These are phyloP conservation scores for Xylogone sp. DNA, from an alignment of 2,329 filamentous ascomycete genomes.

Conservation along the genomic window DNA sequence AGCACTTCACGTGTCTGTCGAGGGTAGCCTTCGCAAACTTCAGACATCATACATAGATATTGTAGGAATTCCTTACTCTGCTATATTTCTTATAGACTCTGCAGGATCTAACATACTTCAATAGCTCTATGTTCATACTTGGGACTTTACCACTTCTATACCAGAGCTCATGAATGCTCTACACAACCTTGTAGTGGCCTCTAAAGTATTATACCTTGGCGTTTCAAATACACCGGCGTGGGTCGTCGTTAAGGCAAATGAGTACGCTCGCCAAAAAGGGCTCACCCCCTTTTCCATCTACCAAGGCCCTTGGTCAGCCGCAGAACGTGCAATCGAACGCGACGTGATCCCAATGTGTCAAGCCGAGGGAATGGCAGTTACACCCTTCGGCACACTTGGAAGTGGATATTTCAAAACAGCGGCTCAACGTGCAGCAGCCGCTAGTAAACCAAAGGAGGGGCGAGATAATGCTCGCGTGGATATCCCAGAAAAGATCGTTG, in stretches of 20 bases:
- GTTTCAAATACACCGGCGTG: slow-evolving; percentile 64
- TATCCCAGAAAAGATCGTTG: slow-evolving; percentile 18
- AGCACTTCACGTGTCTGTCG: slow-evolving; percentile 33
- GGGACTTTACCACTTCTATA: slow-evolving; percentile 43
- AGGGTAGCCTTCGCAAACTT: slow-evolving; percentile 35
- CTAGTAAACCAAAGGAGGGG: slow-evolving; percentile 17
- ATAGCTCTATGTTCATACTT: slow-evolving; percentile 40
- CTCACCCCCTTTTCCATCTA: slow-evolving; percentile 61
- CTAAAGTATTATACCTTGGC: slow-evolving; percentile 63
- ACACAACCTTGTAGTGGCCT: slow-evolving; percentile 50
- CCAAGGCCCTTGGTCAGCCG: slow-evolving; percentile 58
- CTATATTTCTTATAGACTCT: neutral
- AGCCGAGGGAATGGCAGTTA: slow-evolving; percentile 48
- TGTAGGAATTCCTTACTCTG: neutral
- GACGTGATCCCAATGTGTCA: slow-evolving; percentile 55
- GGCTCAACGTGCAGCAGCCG: slow-evolving; percentile 33
- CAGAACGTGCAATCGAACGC: slow-evolving; percentile 55
- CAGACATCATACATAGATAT: slow-evolving; percentile 36
- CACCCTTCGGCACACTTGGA: slow-evolving; percentile 37
- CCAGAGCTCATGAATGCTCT: slow-evolving; percentile 46
- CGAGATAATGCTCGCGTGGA: neutral
- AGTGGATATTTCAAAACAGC: slow-evolving; percentile 28
- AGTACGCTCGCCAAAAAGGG: slow-evolving; percentile 63
- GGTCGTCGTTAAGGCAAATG: slow-evolving; percentile 60
- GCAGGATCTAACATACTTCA: slow-evolving; percentile 28